Evolutionary conservation across 106 monocot species (phyloP), one percentile per base, ranked within the genome.

Genomic region (Iris macrosiphon): DNA sequence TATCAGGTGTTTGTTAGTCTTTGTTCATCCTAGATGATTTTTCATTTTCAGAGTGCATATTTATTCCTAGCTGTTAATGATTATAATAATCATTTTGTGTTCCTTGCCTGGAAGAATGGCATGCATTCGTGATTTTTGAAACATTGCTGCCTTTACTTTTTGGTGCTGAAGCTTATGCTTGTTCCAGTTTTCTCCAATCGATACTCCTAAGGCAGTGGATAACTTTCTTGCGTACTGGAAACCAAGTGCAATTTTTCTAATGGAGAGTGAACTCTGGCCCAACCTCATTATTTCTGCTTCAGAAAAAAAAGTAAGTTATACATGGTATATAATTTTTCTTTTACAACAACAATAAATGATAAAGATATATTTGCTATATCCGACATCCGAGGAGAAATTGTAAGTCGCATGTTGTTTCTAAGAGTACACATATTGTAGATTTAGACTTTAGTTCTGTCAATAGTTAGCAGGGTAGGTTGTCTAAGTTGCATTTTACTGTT

Each of bases 261-360:
- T 96, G 72, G 96, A 96, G 62, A 96, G 90, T 75, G 96, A 96
- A 63, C 80, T 96, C 20, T 96, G 96, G 96, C 96, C 96, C 6
- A 96, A 96, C 63, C 86, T 96, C 49, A 90, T 96, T 39, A 51
- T 96, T 38, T 90, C 76, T 66, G 82, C 96, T 34, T 61, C 78
- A 34, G 55, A 59, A 29, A 90, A 77, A 72, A 78, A 86, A 57
- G 96, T 96, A 54, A 77, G 79, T 70, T 31, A 22, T 35, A 35
- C 10, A 6, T 10, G 34, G 34, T 6, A 6, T 35, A 35, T 35
- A 6, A 35, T 35, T 10, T 35, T 35, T 35, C 10, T 10, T 35
- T 35, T 35, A 35, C 10, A 35, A 10, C 34, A 35, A 6, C 34
- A 35, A 35, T 35, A 4, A 35, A 35, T 35, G 10, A 35, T 35